Conservation (phyloP, 2,329 filamentous ascomycete genomes). For the Fusarium goolgardi region DNA sequence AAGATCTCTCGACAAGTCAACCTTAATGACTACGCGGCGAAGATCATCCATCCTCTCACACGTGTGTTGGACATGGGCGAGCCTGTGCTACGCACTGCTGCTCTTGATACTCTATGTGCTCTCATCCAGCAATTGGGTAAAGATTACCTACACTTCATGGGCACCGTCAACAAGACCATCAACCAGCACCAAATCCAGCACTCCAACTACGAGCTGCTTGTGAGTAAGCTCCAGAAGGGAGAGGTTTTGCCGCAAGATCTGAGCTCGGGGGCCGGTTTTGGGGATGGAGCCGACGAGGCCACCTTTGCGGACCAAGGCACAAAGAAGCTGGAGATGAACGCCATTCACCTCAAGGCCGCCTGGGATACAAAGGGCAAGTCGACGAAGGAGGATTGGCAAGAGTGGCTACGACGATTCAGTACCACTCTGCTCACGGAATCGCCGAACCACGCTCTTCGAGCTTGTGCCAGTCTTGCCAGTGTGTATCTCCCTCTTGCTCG, state of each 20-base stretch:
- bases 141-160: conserved; percentile 94
- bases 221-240: conserved; percentile 92
- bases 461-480: conserved; percentile 90
- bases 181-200: conserved; percentile 84
- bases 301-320: conserved; percentile 85
- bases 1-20: conserved; percentile 97
- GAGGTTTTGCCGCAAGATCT: conserved; percentile 96
- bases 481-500: conserved; percentile 91
- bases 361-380: conserved; percentile 98
- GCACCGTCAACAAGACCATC: conserved; percentile 90
- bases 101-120: conserved; percentile 93
- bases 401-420: conserved; percentile 97
- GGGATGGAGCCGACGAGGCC: conserved; percentile 81
- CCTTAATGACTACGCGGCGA: conserved; percentile 94
- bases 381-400: conserved; percentile 98
- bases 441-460: conserved; percentile 92
- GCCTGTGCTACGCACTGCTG: conserved; percentile 78
- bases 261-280: conserved; percentile 84
- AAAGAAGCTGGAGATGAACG: conserved; percentile 97
- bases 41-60: conserved; percentile 93
- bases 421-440: conserved; percentile 95
- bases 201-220: conserved; percentile 90
- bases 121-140: conserved; percentile 95
- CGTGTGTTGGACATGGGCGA: conserved; percentile 82
- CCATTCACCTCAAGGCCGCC: conserved; percentile 94